These are phyloP conservation scores for Heritiera fomes DNA, from an alignment of 345 rosid species.

Conservation along the genomic window DNA sequence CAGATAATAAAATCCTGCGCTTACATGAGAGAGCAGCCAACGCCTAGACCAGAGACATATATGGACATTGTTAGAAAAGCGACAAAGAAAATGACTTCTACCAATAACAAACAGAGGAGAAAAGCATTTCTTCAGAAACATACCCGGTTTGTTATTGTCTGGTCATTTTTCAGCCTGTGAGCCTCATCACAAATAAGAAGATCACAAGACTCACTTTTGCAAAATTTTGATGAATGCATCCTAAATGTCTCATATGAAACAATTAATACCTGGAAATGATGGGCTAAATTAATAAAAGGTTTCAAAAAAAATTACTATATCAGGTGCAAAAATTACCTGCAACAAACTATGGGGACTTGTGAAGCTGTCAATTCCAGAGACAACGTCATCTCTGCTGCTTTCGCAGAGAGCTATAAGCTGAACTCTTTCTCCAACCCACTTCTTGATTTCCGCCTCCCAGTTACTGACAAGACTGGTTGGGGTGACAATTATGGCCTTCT, in stretches of 20 bases:
- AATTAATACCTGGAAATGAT: constrained; percentile 68
- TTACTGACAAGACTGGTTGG: constrained; percentile 99
- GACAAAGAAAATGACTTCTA: background rate
- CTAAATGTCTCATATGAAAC: constrained; percentile 97
- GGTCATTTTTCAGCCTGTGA: constrained; percentile 95
- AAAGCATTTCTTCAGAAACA: constrained; percentile 28
- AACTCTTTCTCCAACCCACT: constrained; percentile 95
- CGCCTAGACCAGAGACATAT: constrained; percentile 53
- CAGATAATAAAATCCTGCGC: constrained; percentile 88
- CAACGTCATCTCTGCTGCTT: constrained; percentile 89
- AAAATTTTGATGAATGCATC: constrained; percentile 90
- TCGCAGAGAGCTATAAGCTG: constrained; percentile 92
- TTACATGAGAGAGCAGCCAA: constrained; percentile 88
- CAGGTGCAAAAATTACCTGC: constrained; percentile 58
- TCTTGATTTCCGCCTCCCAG: constrained; percentile 95
- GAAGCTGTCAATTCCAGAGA: constrained; percentile 85
- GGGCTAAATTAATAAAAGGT: constrained; percentile 25
- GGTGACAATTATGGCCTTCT: constrained; percentile 86
- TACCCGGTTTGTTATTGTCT: constrained; percentile 94
- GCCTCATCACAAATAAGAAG: constrained; percentile 99
- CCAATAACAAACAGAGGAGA: constrained; percentile 16
- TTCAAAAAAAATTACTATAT: constrained; percentile 17
- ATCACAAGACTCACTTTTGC: constrained; percentile 74
- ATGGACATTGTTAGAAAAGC: constrained; percentile 18
- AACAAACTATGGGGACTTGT: constrained; percentile 56